These are phyloP conservation scores for Hymenoscyphus scutula DNA, from an alignment of 2,329 filamentous ascomycete genomes.

Conservation along the genomic window DNA sequence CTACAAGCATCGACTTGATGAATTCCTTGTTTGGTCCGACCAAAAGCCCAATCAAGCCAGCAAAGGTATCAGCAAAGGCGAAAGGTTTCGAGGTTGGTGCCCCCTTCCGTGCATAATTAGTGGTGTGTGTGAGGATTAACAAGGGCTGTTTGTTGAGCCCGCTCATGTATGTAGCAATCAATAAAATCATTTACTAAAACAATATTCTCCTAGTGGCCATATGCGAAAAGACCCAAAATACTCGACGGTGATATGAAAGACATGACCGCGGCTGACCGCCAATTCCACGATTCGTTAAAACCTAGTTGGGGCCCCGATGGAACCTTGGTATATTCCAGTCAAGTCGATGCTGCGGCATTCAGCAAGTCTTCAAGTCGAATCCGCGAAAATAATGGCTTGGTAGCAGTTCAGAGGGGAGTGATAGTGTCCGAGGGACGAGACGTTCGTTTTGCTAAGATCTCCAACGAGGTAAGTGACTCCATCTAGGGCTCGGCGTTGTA, in stretches of 20 bases:
- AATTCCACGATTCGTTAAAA: constrained; percentile 70
- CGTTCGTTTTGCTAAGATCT: constrained; percentile 62
- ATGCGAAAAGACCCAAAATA: constrained; percentile 73
- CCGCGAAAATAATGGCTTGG: constrained; percentile 43
- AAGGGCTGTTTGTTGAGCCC: constrained; percentile 33
- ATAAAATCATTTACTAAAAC: constrained; percentile 47
- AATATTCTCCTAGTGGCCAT: constrained; percentile 69
- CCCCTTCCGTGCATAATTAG: constrained; percentile 37
- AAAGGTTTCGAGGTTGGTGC: constrained; percentile 90
- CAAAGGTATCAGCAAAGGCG: constrained; percentile 54
- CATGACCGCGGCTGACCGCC: constrained; percentile 61
- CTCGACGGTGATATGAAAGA: constrained; percentile 59
- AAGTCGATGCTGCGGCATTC: constrained; percentile 40
- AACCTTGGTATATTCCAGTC: constrained; percentile 63
- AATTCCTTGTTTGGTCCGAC: constrained; percentile 84
- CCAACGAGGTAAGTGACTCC: constrained; percentile 47
- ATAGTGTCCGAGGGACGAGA: constrained; percentile 64
- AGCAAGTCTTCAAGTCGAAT: constrained; percentile 31
- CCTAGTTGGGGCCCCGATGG: constrained; percentile 77
- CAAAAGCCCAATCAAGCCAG: constrained; percentile 54
- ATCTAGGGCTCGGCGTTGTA: constrained; percentile 14
- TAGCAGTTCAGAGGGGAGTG: constrained; percentile 53
- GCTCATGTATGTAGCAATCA: constrained; percentile 38
- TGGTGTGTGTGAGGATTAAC: constrained; percentile 15
- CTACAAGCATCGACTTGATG: constrained; percentile 93